These are phyloP conservation scores for Ambrosiella xylebori DNA, from an alignment of 2,329 filamentous ascomycete genomes.

Conservation along the genomic window DNA sequence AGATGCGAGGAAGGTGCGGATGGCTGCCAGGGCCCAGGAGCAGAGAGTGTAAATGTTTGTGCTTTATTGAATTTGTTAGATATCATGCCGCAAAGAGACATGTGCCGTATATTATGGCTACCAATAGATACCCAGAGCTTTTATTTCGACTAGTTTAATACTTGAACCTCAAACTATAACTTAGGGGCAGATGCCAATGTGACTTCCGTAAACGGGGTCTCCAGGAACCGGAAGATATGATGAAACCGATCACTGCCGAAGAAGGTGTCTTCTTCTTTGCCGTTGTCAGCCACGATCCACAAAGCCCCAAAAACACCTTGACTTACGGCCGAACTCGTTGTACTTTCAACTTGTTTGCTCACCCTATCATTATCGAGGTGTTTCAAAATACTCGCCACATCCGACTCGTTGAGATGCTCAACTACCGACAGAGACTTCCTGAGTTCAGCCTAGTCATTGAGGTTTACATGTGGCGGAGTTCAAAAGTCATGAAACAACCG, in stretches of 20 bases:
- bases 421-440: slow-evolving; percentile 19
- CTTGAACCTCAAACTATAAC: background rate
- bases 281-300: slow-evolving; percentile 49
- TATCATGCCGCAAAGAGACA: background rate
- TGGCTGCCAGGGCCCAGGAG: slow-evolving; percentile 20
- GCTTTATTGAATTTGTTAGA: background rate
- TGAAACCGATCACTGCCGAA: slow-evolving; percentile 63
- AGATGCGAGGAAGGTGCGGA: slow-evolving; percentile 37
- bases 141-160: background rate
- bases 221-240: slow-evolving; percentile 51
- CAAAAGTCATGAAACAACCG: background rate
- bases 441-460: background rate
- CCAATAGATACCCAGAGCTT: slow-evolving; percentile 2
- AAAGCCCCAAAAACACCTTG: slow-evolving; percentile 60
- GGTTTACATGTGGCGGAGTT: background rate
- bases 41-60: background rate
- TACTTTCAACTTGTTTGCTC: slow-evolving; percentile 30
- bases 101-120: slow-evolving; percentile 1
- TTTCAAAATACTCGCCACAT: slow-evolving; percentile 38
- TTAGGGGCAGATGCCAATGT: slow-evolving; percentile 22
- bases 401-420: slow-evolving; percentile 22
- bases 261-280: slow-evolving; percentile 38
- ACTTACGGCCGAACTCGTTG: slow-evolving; percentile 44
- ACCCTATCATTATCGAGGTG: slow-evolving; percentile 31
- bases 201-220: slow-evolving; percentile 40